Evolutionary conservation across 768 basidiomycete species (phyloP), one percentile per base, ranked within the genome.

Genomic region (Trametes elegans): DNA sequence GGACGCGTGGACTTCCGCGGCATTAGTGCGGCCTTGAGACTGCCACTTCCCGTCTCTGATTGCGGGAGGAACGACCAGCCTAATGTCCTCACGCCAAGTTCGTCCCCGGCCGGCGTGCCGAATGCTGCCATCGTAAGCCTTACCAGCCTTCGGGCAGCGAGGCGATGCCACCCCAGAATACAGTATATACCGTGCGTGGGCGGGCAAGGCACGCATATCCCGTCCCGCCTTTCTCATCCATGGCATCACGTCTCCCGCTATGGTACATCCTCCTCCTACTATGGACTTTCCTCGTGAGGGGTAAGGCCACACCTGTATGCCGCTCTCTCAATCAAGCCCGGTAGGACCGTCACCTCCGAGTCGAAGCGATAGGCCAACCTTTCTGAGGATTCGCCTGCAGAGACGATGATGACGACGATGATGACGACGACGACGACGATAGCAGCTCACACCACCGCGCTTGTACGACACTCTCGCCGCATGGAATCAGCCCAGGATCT

Each of bases 401-500:
- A 3, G 51, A 60, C 56, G 38, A 49, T 14, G 49, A 61, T 36
- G 39, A 44, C 5, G 53, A 50, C 43, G 23, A 45, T 39, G 36
- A 58, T 14, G 35, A 50, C 52, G 35, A 61, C 44, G 43, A 39
- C 16, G 58, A 50, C 40, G 48, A 48, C 43, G 40, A 49, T 24
- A 26, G 28, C 11, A 40, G 46, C n/a, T 27, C 13, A 16, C 54
- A 58, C 16, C 55, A 52, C 18, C 49, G 21, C 23, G 26, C 35
- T 21, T 35, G 48, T 29, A 47, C 45, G 13, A 31, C 11, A 23
- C 26, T 32, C 45, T 28, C 47, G 8, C 41, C 26, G 19, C 41
- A 39, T 18, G 32, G 51, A 2, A 14, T 64, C 1, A 55, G 46
- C 39, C 55, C 44, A 35, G 62, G 61, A 27, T 60, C 58, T 3